Base-by-base conservation (phyloP, 345 rosid species). In the Microthlaspi erraticum region DNA sequence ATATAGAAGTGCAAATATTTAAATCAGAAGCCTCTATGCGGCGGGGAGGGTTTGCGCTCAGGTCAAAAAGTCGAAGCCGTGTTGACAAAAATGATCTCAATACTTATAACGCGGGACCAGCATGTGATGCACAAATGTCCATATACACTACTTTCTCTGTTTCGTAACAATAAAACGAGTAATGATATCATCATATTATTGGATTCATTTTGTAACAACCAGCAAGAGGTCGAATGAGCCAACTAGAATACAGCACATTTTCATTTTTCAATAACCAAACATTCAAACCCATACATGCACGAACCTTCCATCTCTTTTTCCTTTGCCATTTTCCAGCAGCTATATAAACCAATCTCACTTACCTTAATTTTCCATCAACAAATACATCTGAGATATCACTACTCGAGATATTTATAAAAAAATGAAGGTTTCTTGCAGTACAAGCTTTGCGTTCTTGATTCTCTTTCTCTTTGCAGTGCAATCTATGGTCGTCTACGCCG, bases 91-190 rank as follows among this genome's bases (percentile, higher is more conserved):
- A 26, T 53, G 62, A 51, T 26, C 45, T 45, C 63, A 62, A 8
- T 37, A 13, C 23, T n/a, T 37, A 50, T 46, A 36, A 41, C 36
- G 36, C 26, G 70, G 70, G 70, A 45, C 71, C 77, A 26, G 19
- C 54, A 52, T 52, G 52, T 42, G 44, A 14, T 14, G 41, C 14
- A 23, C 26, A 23, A 64, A 64, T 55, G 77, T 64, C 65, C 42
- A 64, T n/a, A 72, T 55, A 26, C 71, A 56, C 56, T 72, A 64
- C 54, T 63, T 54, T 55, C 42, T 64, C 51, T 43, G 34, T 9
- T 34, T 36, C 26, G 42, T 72, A 64, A 64, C 77, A 72, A 64
- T 55, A 72, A 32, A 64, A 64, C 65, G 60, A 64, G 60, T 73
- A 7, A 56, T 29, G 66, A 29, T 29, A 73, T 39, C 29, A 46